Base-by-base conservation (phyloP, 441 rosid species). In the Erodium texanum region DNA sequence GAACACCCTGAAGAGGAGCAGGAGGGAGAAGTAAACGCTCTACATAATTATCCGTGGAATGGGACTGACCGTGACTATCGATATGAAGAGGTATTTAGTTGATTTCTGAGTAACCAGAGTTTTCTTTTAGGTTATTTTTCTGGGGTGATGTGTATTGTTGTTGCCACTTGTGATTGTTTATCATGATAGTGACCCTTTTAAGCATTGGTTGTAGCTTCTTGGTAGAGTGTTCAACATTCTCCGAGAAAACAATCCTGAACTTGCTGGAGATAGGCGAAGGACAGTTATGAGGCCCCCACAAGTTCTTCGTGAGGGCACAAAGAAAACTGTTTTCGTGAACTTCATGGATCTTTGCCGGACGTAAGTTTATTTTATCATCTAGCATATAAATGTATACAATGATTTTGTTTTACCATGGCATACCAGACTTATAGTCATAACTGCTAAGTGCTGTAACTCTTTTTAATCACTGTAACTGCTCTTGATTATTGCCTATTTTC, bases 261-360 rank as follows among this genome's bases (percentile, higher is more conserved):
- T 87, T 74, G 84, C 85, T 12, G 92, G 89, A 32, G 83, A 84
- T 75, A 83, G 86, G 79, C 87, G 87, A 24, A 89, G 89, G 69
- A 88, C 89, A 52, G 87, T 84, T 50, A 84, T 86, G 88, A 80
- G 94, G 74, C 92, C 89, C 29, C 92, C 90, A 1, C 87, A 90
- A 75, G 88, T 88, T 68, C 87, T 86, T 73, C 90, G 84, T 50
- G 92, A 90, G 73, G 88, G 92, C n/a, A 90, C 88, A 68, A 86
- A 87, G 86, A 90, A 86, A 79, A 88, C 92, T 5, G 84, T 83
- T 27, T 86, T 90, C 68, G 92, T 83, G 75, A 90, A 88, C 76
- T 90, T 88, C 70, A 85, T 84, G 94, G 96, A 88, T 79, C 85
- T 86, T 74, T 90, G 94, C 88, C 85, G 79, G 75, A 83, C 86